Conservation (phyloP, 768 basidiomycete species). For the Trametes cingulata region DNA sequence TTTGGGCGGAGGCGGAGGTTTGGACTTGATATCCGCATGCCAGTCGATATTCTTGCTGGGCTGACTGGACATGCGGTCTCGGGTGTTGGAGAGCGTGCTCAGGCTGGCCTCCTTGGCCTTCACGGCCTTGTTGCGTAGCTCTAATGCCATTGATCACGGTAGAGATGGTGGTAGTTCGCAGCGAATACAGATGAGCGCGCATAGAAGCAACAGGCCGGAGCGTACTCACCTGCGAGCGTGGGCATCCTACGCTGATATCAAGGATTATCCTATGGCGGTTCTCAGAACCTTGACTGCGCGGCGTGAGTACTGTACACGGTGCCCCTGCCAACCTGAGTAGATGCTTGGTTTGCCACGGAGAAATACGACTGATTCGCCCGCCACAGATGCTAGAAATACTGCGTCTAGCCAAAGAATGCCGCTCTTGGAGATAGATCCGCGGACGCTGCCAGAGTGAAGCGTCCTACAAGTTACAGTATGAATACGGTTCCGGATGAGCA, state of each 20-base stretch:
- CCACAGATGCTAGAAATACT: no score
- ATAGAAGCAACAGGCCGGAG: not conserved
- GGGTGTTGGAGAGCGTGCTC: slow-evolving; percentile 52
- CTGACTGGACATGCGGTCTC: slow-evolving; percentile 55
- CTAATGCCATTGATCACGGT: slow-evolving; percentile 27
- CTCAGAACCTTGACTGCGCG: slow-evolving; percentile 11
- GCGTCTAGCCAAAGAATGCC: no score
- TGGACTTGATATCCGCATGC: slow-evolving; percentile 55
- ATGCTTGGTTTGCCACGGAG: no score
- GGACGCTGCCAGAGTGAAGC: no score
- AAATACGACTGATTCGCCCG: no score
- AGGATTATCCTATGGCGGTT: not conserved
- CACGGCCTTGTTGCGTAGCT: slow-evolving; percentile 63
- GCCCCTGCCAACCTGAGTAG: no score
- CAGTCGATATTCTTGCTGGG: slow-evolving; percentile 64
- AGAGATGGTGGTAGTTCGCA: not conserved
- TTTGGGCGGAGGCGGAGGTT: slow-evolving; percentile 39
- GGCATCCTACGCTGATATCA: slow-evolving; percentile 6
- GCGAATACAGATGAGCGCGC: not conserved
- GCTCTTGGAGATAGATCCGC: no score
- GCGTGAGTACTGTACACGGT: not conserved
- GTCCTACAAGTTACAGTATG: no score
- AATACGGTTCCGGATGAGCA: no score
- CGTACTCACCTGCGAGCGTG: slow-evolving; percentile 13
- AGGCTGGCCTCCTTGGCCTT: slow-evolving; percentile 61